Conservation (phyloP, 2,329 filamentous ascomycete genomes). For the Colletotrichum limetticola region DNA sequence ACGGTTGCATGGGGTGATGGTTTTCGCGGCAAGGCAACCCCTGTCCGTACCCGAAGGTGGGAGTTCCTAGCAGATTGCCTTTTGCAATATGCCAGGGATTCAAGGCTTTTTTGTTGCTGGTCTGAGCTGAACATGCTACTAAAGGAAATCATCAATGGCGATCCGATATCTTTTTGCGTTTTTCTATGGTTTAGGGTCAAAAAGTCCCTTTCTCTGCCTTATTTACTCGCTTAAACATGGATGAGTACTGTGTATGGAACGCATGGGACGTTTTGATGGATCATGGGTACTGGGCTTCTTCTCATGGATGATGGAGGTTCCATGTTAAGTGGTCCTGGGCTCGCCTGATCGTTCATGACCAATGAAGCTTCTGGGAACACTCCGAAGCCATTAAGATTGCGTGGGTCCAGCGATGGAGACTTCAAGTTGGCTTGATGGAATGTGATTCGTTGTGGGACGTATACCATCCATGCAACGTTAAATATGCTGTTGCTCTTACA, state of each 20-base stretch:
- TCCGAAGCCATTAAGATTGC: conserved; percentile 9
- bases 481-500: background rate
- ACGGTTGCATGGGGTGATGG: background rate
- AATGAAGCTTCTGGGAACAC: background rate
- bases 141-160: background rate
- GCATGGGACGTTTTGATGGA: background rate
- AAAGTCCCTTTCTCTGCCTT: background rate
- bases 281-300: background rate
- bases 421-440: background rate
- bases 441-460: background rate
- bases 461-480: background rate
- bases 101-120: background rate
- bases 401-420: background rate
- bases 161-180: background rate
- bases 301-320: background rate
- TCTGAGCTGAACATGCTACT: background rate
- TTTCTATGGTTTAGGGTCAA: background rate
- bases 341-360: background rate
- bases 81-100: background rate
- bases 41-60: background rate
- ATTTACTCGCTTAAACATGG: background rate
- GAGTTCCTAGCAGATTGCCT: background rate
- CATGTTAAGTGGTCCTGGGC: background rate
- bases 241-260: no score
- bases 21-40: background rate